Evolutionary conservation across 2,329 filamentous ascomycete genomes (phyloP), one percentile per base, ranked within the genome.

Genomic region (Phyllosticta capitalensis): DNA sequence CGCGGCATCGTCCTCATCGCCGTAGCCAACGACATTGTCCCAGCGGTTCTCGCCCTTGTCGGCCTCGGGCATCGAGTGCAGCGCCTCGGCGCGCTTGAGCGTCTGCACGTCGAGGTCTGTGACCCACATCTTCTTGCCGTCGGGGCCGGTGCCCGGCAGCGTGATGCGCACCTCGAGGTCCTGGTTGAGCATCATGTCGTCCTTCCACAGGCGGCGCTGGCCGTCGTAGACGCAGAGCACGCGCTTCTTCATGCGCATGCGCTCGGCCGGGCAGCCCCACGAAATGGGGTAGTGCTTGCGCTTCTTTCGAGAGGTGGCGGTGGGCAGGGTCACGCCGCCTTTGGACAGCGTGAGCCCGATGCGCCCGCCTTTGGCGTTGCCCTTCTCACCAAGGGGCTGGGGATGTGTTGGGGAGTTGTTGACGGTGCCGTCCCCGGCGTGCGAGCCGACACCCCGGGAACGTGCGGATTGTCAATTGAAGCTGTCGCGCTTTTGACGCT

Each of bases 241-340:
- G 26, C 94, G 89, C 83, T 96, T 96, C 84, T 95, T 96, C 84
- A 95, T 95, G 70, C 89, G 95, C 90, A 97, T 96, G 78, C 94
- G 91, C 68, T 90, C 88, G 68, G 89, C 86, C 63, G 92, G 84
- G 67, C 92, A 94, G 56, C 94, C 92, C 94, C 94, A 99, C 1
- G 89, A 92, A 0, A 89, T 85, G 12, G 94, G 94, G 72, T 96
- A 97, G 72, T 95, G 90, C 72, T 91, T 92, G 65, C 91, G 85
- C 79, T 90, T 92, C 81, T 95, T 95, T 75, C 90, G 89, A 59
- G 89, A 85, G 28, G 74, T 75, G 56, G 59, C 72, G 63, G 49
- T 69, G 67, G 83, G 84, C 24, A 75, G 70, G 28, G 72, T 80
- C 48, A 87, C 87, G 64, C 87, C 89, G 63, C 86, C 89, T 67